These are phyloP conservation scores for Colletotrichum sp. DNA, from an alignment of 2,329 filamentous ascomycete species.

Conservation along the genomic window DNA sequence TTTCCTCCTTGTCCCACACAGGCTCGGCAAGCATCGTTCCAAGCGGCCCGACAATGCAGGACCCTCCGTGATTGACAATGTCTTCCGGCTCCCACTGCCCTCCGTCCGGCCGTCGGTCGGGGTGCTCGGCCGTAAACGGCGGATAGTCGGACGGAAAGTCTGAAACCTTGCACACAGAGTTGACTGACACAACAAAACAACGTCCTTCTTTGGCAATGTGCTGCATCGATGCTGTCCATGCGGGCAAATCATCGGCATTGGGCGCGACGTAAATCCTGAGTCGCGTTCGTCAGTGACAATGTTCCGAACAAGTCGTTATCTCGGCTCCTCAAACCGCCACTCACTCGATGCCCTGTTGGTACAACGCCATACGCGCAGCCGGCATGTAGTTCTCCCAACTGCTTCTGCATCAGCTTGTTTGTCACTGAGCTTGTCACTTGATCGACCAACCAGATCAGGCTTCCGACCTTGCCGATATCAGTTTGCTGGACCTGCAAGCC, in stretches of 20 bases:
- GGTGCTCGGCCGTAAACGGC: slow-evolving; percentile 40
- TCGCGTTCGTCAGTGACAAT: not conserved
- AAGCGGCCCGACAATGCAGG: slow-evolving; percentile 44
- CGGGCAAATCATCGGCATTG: slow-evolving; percentile 33
- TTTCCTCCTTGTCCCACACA: slow-evolving; percentile 42
- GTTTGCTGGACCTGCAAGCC: slow-evolving; percentile 41
- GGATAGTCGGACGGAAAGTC: slow-evolving; percentile 47
- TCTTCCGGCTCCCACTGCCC: slow-evolving; percentile 38
- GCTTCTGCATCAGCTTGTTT: not conserved
- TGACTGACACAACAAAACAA: slow-evolving; percentile 46
- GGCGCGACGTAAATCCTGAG: slow-evolving; percentile 35
- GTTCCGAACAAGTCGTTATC: not conserved
- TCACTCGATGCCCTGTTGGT: slow-evolving; percentile 46
- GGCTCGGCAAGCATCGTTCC: slow-evolving; percentile 41
- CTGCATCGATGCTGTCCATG: slow-evolving; percentile 46
- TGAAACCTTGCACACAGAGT: slow-evolving; percentile 43
- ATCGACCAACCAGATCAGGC: slow-evolving; percentile 37
- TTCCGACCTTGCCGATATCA: slow-evolving; percentile 43
- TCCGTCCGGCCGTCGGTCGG: slow-evolving; percentile 41
- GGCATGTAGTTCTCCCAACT: slow-evolving; percentile 50
- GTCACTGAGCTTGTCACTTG: not conserved
- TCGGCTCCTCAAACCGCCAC: not conserved
- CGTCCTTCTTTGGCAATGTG: slow-evolving; percentile 50
- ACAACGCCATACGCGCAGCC: slow-evolving; percentile 42
- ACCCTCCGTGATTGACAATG: slow-evolving; percentile 43